A percentile compares a stretch with the other conserved stretches of the same genome.
phyloP scores from a whole-genome alignment of 2,329 filamentous ascomycete species.

The Delphinella strobiligena region DNA sequence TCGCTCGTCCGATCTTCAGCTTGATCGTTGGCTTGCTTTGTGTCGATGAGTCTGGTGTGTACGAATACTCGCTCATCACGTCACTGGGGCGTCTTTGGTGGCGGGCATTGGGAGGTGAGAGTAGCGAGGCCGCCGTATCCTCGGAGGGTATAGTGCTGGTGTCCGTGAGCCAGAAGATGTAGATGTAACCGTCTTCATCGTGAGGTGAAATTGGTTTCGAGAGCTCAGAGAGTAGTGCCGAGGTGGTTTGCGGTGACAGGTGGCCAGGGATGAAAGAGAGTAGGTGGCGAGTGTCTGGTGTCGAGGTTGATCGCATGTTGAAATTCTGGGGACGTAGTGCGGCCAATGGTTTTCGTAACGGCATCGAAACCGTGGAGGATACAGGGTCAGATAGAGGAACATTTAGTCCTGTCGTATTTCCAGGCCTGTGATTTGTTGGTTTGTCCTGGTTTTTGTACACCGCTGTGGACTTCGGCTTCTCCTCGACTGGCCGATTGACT shows the following conservation, averaged over 20 bases:
- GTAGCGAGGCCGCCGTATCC: conserved; percentile 20
- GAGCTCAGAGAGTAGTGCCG: conserved; percentile 63
- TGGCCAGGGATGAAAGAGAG: conserved; percentile 58
- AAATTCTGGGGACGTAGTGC: background rate
- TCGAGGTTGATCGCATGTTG: conserved; percentile 9
- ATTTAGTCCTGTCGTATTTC: too few relatives aligned
- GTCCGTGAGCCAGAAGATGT: conserved; percentile 95
- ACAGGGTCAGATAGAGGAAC: background rate
- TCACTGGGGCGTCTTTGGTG: conserved; percentile 17
- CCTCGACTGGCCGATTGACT: too few relatives aligned
- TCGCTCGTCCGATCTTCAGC: conserved; percentile 53
- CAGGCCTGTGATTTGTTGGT: too few relatives aligned
- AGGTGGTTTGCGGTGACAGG: conserved; percentile 55
- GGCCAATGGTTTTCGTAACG: conserved; percentile 3
- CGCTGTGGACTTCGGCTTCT: too few relatives aligned
- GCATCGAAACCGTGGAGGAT: background rate
- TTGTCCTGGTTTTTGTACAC: too few relatives aligned
- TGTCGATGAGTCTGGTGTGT: too few relatives aligned
- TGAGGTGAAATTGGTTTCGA: conserved; percentile 58
- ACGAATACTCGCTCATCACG: conserved; percentile 23
- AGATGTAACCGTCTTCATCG: conserved; percentile 86
- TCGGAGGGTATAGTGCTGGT: conserved; percentile 42
- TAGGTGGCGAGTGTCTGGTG: conserved; percentile 22
- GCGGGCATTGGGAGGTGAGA: conserved; percentile 13
- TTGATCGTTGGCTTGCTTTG: conserved; percentile 46